phyloP scores from a whole-genome alignment of 2,329 filamentous ascomycete genomes.

The Colletotrichum lentis region DNA sequence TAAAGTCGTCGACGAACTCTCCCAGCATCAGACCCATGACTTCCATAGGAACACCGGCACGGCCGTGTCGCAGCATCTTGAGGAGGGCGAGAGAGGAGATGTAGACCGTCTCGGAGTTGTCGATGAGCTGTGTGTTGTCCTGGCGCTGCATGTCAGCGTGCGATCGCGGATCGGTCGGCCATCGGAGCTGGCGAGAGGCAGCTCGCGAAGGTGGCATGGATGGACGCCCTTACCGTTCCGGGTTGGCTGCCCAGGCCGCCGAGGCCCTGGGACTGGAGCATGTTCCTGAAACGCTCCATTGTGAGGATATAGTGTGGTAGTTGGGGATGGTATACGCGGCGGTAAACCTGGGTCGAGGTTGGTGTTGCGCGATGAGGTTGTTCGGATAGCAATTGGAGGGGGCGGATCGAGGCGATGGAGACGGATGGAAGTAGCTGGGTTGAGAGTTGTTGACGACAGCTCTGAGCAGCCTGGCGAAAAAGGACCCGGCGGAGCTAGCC shows the following conservation, averaged over 20 bases:
- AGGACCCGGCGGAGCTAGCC: constrained; percentile 38
- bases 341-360: neutral
- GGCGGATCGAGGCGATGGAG: constrained; percentile 31
- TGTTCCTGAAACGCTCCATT: constrained; percentile 93
- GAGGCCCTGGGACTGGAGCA: constrained; percentile 82
- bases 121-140: constrained; percentile 92
- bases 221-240: constrained; percentile 63
- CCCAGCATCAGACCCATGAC: constrained; percentile 99
- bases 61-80: constrained; percentile 98
- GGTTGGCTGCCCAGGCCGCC: constrained; percentile 67
- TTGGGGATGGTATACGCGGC: neutral
- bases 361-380: constrained; percentile 1
- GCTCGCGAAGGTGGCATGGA: constrained; percentile 32
- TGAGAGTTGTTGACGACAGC: constrained; percentile 45
- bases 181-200: constrained; percentile 19
- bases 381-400: constrained; percentile 14
- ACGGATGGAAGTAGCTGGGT: constrained; percentile 37
- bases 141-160: constrained; percentile 48
- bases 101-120: constrained; percentile 99
- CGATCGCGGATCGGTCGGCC: neutral
- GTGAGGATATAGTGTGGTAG: constrained; percentile 39
- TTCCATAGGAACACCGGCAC: constrained; percentile 98
- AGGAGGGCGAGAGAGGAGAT: constrained; percentile 96
- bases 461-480: constrained; percentile 46
- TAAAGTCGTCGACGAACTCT: constrained; percentile 99